Base-by-base conservation (phyloP, 2,329 filamentous ascomycete species). In the Dryadomyces quercivorus region DNA sequence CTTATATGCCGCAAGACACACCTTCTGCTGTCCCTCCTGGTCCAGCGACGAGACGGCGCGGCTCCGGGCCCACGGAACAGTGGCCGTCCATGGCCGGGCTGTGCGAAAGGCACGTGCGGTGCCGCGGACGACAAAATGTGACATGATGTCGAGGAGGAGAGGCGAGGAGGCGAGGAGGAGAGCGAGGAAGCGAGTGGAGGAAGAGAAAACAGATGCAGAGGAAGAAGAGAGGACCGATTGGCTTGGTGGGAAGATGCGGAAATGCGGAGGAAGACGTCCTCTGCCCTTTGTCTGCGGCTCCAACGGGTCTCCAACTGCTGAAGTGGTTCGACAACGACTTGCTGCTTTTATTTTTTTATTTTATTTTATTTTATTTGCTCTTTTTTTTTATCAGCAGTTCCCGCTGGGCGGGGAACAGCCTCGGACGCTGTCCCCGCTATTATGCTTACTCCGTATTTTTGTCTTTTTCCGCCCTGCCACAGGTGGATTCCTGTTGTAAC, bases 11-110 rank as follows among this genome's bases (percentile, higher is more conserved):
- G 31, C 16, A 26, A 5, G 10, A 26, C 52, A 45, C 63, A 84
- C 80, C 72, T 76, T 74, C 63, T 84, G 81, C 66, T 84, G 81
- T 59, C 75, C 71, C 55, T 84, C 81, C 54, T 72, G 65, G 40
- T 68, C 66, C 54, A 71, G 63, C 50, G 77, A 75, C 45, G 76
- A 77, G 55, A 74, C 69, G 40, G 64, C 62, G 62, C 70, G 69
- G 59, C 63, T 67, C 58, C 65, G 61, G 52, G 60, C 58, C 55
- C 52, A 54, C 21, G 62, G 57, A 44, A 63, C 58, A 56, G 59
- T 43, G 34, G 54, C 56, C 63, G 66, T 53, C 67, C 68, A 64
- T 70, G 64, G 66, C 64, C 66, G 60, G 15, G 64, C 58, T 34
- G 63, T 62, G 47, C 74, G 71, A 55, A 77, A 65, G 60, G 70